phyloP scores from a whole-genome alignment of 2,329 filamentous ascomycete species.

The Alternaria solani region DNA sequence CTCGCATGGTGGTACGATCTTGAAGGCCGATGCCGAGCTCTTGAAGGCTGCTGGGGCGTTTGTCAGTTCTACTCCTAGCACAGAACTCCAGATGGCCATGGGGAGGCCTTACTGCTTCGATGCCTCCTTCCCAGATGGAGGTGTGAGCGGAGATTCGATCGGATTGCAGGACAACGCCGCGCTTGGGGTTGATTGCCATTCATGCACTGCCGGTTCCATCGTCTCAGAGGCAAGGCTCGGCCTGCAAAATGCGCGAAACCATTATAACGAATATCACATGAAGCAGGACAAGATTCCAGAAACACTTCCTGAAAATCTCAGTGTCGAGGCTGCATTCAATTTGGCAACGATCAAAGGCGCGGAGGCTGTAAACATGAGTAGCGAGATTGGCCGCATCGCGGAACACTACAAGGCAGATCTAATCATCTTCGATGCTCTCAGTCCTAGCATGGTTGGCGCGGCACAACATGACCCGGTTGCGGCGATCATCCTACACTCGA shows the following conservation, averaged over 20 bases:
- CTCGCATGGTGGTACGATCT: slow-evolving; percentile 51
- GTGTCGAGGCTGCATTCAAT: slow-evolving; percentile 58
- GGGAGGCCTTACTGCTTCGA: slow-evolving; percentile 51
- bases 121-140: slow-evolving; percentile 26
- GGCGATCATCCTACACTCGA: slow-evolving; percentile 55
- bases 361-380: slow-evolving; percentile 53
- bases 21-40: slow-evolving; percentile 46
- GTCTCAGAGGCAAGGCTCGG: slow-evolving; percentile 60
- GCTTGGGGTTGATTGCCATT: slow-evolving; percentile 65
- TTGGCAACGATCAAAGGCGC: slow-evolving; percentile 60
- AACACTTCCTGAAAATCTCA: slow-evolving; percentile 56
- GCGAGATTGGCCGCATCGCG: slow-evolving; percentile 56
- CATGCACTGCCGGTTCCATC: slow-evolving; percentile 59
- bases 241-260: slow-evolving; percentile 57
- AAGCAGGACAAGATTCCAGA: slow-evolving; percentile 55
- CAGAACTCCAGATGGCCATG: slow-evolving; percentile 60
- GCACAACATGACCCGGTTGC: slow-evolving; percentile 54
- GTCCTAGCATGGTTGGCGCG: slow-evolving; percentile 54
- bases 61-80: slow-evolving; percentile 59
- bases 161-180: slow-evolving; percentile 53
- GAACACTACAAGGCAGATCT: slow-evolving; percentile 60
- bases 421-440: slow-evolving; percentile 56
- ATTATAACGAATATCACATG: slow-evolving; percentile 54
- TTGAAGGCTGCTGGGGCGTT: slow-evolving; percentile 48
- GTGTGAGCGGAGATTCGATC: slow-evolving; percentile 20